Conservation (phyloP, 768 basidiomycete species). For the Mycena haematopus region DNA sequence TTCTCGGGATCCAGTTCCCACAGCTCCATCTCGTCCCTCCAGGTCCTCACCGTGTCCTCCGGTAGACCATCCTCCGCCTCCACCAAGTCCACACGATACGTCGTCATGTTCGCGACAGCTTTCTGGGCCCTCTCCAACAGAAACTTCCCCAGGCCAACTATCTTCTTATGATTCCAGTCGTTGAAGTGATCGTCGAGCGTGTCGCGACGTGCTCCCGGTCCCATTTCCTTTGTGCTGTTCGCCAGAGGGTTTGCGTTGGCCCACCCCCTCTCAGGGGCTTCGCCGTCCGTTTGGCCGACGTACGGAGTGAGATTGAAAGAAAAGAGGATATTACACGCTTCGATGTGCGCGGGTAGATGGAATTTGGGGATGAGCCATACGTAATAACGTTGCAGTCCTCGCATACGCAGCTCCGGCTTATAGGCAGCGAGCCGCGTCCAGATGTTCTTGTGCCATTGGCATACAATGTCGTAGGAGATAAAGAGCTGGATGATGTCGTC, state of each 20-base stretch:
- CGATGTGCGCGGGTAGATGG: slow-evolving; percentile 34
- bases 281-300: slow-evolving; percentile 45
- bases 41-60: too few species aligned
- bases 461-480: slow-evolving; percentile 36
- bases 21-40: too few species aligned
- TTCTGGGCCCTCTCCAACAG: slow-evolving; percentile 4
- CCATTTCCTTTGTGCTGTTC: slow-evolving; percentile 47
- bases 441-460: slow-evolving; percentile 29
- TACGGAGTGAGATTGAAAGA: slow-evolving; percentile 34
- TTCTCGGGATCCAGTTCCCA: too few species aligned
- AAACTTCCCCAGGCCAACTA: neutral
- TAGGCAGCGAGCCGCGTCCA: slow-evolving; percentile 27
- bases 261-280: slow-evolving; percentile 41
- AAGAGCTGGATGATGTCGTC: slow-evolving; percentile 19
- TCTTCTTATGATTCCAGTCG: slow-evolving; percentile 23
- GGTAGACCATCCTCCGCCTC: too few species aligned
- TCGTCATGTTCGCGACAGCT: too few species aligned
- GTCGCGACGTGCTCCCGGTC: slow-evolving; percentile 25
- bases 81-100: too few species aligned
- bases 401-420: slow-evolving; percentile 8
- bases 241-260: slow-evolving; percentile 38
- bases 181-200: slow-evolving; percentile 17
- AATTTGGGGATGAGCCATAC: slow-evolving; percentile 35
- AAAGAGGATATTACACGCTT: slow-evolving; percentile 26
- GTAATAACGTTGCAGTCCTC: neutral